Evolutionary conservation across 495 filamentous ascomycete species (phyloP).

Genomic region (Aspergillus affinis): DNA sequence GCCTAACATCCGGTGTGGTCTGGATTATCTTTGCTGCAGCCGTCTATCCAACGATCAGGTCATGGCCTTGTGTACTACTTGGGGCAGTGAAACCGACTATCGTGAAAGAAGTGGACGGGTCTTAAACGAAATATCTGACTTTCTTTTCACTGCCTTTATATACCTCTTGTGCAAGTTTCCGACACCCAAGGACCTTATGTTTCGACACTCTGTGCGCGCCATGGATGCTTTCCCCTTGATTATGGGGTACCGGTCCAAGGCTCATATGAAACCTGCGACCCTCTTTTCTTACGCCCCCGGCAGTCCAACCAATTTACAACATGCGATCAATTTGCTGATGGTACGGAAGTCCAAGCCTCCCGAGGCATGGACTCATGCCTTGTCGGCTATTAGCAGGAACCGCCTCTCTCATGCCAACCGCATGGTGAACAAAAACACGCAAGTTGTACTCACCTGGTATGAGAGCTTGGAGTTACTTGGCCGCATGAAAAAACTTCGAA

Average conservation of each 20-base stretch:
- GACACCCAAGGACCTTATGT: constrained; percentile 7
- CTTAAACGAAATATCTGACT: constrained; percentile 35
- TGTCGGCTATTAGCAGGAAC: constrained; percentile 28
- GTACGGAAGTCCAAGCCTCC: constrained; percentile 29
- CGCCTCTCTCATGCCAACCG: constrained; percentile 20
- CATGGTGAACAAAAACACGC: constrained; percentile 23
- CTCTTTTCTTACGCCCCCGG: constrained; percentile 23
- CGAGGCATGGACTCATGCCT: constrained; percentile 41
- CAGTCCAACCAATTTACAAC: constrained; percentile 30
- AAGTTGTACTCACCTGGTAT: constrained; percentile 45
- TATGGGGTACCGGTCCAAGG: constrained; percentile 10
- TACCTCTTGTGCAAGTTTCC: constrained; percentile 42
- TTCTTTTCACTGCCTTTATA: constrained; percentile 51
- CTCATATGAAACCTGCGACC: constrained; percentile 14
- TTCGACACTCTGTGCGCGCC: constrained; percentile 27
- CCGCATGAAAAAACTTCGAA: constrained; percentile 39
- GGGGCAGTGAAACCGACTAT: constrained; percentile 17
- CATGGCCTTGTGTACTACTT: constrained; percentile 33
- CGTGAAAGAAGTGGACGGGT: constrained; percentile 17
- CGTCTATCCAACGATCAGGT: constrained; percentile 34
- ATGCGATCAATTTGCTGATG: constrained; percentile 45
- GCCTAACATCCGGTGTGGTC: constrained; percentile 33
- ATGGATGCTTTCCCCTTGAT: constrained; percentile 35
- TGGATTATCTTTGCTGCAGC: constrained; percentile 44
- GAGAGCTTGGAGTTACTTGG: constrained; percentile 31